These are phyloP conservation scores for Penicillium manginii DNA, from an alignment of 495 filamentous ascomycete species.

Conservation along the genomic window DNA sequence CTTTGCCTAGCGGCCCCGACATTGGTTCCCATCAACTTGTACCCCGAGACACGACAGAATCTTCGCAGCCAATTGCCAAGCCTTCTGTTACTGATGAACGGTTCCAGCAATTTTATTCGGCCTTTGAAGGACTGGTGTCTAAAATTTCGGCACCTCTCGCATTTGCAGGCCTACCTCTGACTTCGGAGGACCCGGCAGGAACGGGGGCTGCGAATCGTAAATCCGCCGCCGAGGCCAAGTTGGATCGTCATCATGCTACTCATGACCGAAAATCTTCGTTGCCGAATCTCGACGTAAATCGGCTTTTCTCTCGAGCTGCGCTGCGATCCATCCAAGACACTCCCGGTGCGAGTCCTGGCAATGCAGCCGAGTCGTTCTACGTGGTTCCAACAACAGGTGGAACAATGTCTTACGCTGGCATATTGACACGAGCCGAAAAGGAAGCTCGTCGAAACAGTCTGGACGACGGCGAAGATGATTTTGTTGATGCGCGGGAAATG, in stretches of 20 bases:
- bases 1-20: slow-evolving; percentile 38
- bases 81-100: slow-evolving; percentile 64
- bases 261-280: slow-evolving; percentile 37
- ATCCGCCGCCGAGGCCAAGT: slow-evolving; percentile 42
- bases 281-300: slow-evolving; percentile 71
- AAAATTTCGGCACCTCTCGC: slow-evolving; percentile 85
- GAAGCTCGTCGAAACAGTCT: slow-evolving; percentile 54
- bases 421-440: slow-evolving; percentile 73
- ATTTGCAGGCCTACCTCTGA: slow-evolving; percentile 86
- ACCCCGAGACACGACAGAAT: slow-evolving; percentile 27
- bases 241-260: slow-evolving; percentile 42
- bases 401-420: slow-evolving; percentile 86
- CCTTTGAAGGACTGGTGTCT: slow-evolving; percentile 81
- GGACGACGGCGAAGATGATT: slow-evolving; percentile 74
- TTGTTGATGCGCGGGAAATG: slow-evolving; percentile 84
- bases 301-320: slow-evolving; percentile 78
- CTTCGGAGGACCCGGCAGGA: slow-evolving; percentile 53
- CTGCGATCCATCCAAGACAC: slow-evolving; percentile 68
- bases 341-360: slow-evolving; percentile 40
- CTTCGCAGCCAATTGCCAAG: slow-evolving; percentile 15
- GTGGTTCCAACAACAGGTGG: slow-evolving; percentile 90
- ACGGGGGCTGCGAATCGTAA: slow-evolving; percentile 41
- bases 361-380: slow-evolving; percentile 83
- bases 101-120: slow-evolving; percentile 88
- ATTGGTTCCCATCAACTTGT: slow-evolving; percentile 41